Evolutionary conservation across 345 rosid species (phyloP).

Genomic region (Triadica sebifera): DNA sequence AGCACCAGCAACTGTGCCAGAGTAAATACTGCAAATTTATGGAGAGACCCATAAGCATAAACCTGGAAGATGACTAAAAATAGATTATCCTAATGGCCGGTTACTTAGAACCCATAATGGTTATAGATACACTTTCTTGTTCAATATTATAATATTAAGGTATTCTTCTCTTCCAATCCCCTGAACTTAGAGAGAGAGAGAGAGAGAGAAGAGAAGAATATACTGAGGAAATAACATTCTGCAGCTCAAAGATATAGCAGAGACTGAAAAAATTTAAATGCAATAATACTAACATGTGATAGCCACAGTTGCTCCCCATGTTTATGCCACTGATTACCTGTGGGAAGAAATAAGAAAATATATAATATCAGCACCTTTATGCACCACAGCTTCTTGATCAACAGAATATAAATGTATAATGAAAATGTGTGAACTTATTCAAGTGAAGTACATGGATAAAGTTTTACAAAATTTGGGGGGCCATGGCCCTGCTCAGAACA

Average conservation of each 20-base stretch:
- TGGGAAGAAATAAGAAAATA: slow-evolving; percentile 15
- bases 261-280: background rate
- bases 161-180: background rate
- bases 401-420: background rate
- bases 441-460: background rate
- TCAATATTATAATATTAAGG: background rate
- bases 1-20: slow-evolving; percentile 98
- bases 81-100: background rate
- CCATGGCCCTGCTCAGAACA: background rate
- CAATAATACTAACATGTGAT: slow-evolving; percentile 57
- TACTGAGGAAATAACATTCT: background rate
- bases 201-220: too few relatives aligned
- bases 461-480: background rate
- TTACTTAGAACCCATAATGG: background rate
- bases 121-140: background rate
- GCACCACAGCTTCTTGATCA: background rate
- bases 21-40: slow-evolving; percentile 59
- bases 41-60: slow-evolving; percentile 1
- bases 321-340: slow-evolving; percentile 97
- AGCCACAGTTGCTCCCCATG: slow-evolving; percentile 91
- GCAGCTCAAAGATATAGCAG: background rate
- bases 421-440: background rate
- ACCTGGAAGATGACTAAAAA: background rate
- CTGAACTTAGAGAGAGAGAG: background rate
- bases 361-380: slow-evolving; percentile 18